These are phyloP conservation scores for Cladophialophora yegresii DNA, from an alignment of 2,329 filamentous ascomycete species.

Conservation along the genomic window DNA sequence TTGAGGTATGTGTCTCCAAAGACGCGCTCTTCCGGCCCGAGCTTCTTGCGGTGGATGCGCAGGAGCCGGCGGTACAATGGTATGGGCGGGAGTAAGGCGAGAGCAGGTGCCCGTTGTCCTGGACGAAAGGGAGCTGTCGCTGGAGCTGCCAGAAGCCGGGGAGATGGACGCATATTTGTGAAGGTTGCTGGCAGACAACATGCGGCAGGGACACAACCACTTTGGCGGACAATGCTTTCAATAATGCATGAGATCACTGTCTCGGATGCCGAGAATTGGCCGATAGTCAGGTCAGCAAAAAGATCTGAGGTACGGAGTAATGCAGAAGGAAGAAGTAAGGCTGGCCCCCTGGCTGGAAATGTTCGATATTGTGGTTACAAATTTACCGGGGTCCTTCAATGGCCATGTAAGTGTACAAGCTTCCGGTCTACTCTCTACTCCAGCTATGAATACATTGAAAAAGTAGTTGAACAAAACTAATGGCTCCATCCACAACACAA, in stretches of 20 bases:
- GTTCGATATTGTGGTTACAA: slow-evolving; percentile 11
- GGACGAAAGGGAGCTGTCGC: slow-evolving; percentile 27
- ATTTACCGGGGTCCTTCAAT: background rate
- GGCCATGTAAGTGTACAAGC: background rate
- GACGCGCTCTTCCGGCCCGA: slow-evolving; percentile 72
- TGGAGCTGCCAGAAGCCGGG: slow-evolving; percentile 30
- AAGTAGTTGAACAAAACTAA: slow-evolving; percentile 3
- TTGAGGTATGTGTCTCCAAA: slow-evolving; percentile 93
- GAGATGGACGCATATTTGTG: slow-evolving; percentile 30
- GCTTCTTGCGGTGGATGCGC: slow-evolving; percentile 77
- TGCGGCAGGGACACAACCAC: background rate
- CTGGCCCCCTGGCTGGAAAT: slow-evolving; percentile 4
- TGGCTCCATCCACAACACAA: slow-evolving; percentile 12
- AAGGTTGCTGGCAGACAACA: background rate
- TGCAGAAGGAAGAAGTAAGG: background rate
- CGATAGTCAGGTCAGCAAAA: no score
- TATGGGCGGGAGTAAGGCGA: slow-evolving; percentile 81
- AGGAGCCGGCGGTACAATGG: slow-evolving; percentile 86
- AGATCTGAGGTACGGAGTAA: background rate
- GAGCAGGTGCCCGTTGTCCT: slow-evolving; percentile 42
- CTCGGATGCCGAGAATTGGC: slow-evolving; percentile 8
- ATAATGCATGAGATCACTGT: background rate
- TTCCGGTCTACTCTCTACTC: background rate
- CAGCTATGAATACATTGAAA: slow-evolving; percentile 15
- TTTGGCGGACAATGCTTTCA: background rate